These are phyloP conservation scores for Nicotiana knightiana DNA, from an alignment of 257 asterid genomes.

Conservation along the genomic window DNA sequence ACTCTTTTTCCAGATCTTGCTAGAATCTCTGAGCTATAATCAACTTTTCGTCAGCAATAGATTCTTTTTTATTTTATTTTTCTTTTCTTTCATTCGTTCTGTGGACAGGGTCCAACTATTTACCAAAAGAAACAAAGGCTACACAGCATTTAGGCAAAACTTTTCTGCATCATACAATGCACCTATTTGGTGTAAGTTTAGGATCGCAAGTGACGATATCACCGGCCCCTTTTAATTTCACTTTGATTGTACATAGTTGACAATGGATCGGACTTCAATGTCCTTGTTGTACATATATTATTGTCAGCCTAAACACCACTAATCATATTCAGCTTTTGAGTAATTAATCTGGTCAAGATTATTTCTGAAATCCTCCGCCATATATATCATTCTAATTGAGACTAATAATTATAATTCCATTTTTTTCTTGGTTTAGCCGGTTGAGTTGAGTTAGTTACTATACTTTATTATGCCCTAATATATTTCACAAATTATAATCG, in stretches of 20 bases:
- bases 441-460: not conserved
- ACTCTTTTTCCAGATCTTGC: constrained; percentile 1
- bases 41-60: constrained; percentile 29
- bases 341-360: not conserved
- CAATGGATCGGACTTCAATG: constrained; percentile 6
- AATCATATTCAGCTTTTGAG: not conserved
- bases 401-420: no score
- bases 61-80: not conserved
- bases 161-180: constrained; percentile 7
- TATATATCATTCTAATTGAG: not conserved
- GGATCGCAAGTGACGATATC: constrained; percentile 2
- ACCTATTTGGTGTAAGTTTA: constrained; percentile 3
- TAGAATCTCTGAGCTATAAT: constrained; percentile 24
- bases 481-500: not conserved
- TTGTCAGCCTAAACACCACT: not conserved
- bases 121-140: constrained; percentile 26
- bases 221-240: constrained; percentile 6
- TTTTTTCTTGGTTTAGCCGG: not conserved
- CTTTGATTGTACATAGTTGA: constrained; percentile 1
- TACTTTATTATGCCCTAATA: not conserved
- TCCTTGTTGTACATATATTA: not conserved
- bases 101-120: constrained; percentile 25
- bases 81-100: constrained; percentile 1
- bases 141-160: constrained; percentile 10
- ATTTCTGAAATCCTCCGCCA: not conserved